Percentiles rank a stretch among this genome's conserved stretches.
These are phyloP conservation scores for Paecilomyces dactylethromorphus DNA, from an alignment of 2,329 filamentous ascomycete genomes.

Conservation along the genomic window DNA sequence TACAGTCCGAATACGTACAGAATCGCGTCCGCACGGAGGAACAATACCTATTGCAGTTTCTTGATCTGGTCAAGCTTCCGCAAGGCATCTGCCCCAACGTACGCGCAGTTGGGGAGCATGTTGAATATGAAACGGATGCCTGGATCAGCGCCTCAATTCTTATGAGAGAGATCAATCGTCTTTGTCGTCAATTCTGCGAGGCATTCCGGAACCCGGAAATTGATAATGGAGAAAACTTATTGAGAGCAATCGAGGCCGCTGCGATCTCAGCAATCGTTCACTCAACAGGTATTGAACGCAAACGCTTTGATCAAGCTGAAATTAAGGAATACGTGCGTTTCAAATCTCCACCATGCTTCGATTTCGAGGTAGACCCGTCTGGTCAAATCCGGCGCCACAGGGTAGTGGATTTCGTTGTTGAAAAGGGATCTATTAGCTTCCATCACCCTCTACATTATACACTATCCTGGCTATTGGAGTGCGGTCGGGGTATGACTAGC, in stretches of 20 bases:
- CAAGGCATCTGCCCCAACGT: constrained; percentile 96
- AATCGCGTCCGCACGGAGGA: constrained; percentile 74
- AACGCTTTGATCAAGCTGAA: constrained; percentile 78
- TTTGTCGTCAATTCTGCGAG: constrained; percentile 82
- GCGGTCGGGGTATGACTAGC: constrained; percentile 66
- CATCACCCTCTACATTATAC: constrained; percentile 96
- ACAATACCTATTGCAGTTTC: constrained; percentile 85
- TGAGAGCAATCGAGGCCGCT: constrained; percentile 61
- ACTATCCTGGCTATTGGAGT: constrained; percentile 90
- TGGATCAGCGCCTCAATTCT: constrained; percentile 97
- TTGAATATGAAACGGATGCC: constrained; percentile 95
- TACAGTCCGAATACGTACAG: constrained; percentile 82
- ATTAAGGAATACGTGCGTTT: constrained; percentile 81
- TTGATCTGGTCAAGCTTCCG: constrained; percentile 91
- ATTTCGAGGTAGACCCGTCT: constrained; percentile 57
- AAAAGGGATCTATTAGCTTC: constrained; percentile 88
- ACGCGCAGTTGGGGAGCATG: constrained; percentile 85
- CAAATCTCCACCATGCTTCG: constrained; percentile 69
- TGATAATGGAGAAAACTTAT: constrained; percentile 60
- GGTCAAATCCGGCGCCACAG: constrained; percentile 49
- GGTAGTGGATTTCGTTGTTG: constrained; percentile 81
- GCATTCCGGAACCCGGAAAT: constrained; percentile 67
- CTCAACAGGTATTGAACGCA: constrained; percentile 80
- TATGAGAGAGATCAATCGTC: constrained; percentile 86
- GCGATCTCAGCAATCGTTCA: constrained; percentile 82